phyloP scores from a whole-genome alignment of 2,329 filamentous ascomycete genomes.

The Triangularia setosa region DNA sequence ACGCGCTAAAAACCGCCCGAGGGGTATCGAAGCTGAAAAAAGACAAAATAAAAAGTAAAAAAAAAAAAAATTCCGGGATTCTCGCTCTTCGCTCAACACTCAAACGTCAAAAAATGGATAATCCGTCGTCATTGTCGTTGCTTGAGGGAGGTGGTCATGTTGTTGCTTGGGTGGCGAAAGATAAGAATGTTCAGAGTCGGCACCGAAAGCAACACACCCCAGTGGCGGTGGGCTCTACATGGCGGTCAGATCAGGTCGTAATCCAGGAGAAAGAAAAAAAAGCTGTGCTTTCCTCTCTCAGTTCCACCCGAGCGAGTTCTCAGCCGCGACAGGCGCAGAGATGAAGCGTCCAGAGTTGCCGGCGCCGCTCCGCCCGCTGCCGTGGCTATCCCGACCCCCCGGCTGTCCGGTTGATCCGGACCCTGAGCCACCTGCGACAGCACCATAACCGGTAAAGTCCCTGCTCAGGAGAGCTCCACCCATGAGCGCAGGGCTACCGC shows the following conservation, averaged over 20 bases:
- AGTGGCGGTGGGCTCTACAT: neutral
- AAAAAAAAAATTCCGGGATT: neutral
- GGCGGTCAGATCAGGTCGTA: conserved; percentile 1
- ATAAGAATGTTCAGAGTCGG: neutral
- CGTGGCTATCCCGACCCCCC: conserved; percentile 54
- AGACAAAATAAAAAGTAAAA: conserved; percentile 22
- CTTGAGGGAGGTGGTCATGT: neutral
- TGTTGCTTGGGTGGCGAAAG: conserved; percentile 2
- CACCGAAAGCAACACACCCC: neutral
- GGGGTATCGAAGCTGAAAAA: conserved; percentile 22
- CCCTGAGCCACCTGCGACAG: conserved; percentile 33
- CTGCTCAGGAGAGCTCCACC: conserved; percentile 61
- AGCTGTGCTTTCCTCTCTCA: conserved; percentile 43
- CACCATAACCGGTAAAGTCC: conserved; percentile 52
- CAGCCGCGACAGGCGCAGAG: conserved; percentile 83
- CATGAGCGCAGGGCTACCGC: conserved; percentile 61
- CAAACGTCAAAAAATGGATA: conserved; percentile 7
- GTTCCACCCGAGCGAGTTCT: conserved; percentile 96
- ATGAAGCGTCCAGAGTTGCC: conserved; percentile 62
- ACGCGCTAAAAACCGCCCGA: conserved; percentile 5
- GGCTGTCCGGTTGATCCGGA: neutral
- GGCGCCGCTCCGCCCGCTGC: conserved; percentile 48
- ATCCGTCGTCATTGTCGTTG: neutral
- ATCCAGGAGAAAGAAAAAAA: neutral
- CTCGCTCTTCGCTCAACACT: neutral